phyloP scores from a whole-genome alignment of 2,329 filamentous ascomycete species.

The Diaporthe sp. region DNA sequence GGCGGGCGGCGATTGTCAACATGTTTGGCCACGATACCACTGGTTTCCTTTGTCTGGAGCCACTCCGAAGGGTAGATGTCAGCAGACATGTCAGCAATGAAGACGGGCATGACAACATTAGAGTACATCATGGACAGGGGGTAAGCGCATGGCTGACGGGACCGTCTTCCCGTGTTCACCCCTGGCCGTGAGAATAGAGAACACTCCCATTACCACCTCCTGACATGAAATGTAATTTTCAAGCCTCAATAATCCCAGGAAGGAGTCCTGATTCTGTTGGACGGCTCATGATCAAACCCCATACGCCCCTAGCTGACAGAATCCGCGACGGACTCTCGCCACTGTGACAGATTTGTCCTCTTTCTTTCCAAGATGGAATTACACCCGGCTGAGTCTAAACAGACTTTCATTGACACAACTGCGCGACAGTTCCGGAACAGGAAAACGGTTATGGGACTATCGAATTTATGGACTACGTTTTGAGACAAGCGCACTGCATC shows the following conservation, averaged over 20 bases:
- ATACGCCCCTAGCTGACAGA: background rate
- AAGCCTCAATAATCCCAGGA: background rate
- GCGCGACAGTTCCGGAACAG: background rate
- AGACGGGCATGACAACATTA: background rate
- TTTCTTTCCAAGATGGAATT: background rate
- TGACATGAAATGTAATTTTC: background rate
- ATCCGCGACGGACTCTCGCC: background rate
- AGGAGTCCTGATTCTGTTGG: background rate
- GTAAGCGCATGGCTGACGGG: background rate
- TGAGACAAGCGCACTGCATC: background rate
- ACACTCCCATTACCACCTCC: background rate
- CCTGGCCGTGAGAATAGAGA: background rate
- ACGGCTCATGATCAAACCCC: background rate
- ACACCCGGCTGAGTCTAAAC: background rate
- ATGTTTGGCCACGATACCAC: background rate
- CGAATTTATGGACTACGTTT: background rate
- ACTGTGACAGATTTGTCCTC: background rate
- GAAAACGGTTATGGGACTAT: background rate
- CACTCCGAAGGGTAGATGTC: background rate
- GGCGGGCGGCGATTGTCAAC: background rate
- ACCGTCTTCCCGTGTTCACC: background rate
- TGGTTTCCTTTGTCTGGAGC: background rate
- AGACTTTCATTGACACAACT: too few relatives aligned
- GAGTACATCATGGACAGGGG: background rate
- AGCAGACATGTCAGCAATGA: conserved; percentile 14